These are phyloP conservation scores for Picochlorum sp. DNA, from an alignment of 139 green algal genomes.

Conservation along the genomic window DNA sequence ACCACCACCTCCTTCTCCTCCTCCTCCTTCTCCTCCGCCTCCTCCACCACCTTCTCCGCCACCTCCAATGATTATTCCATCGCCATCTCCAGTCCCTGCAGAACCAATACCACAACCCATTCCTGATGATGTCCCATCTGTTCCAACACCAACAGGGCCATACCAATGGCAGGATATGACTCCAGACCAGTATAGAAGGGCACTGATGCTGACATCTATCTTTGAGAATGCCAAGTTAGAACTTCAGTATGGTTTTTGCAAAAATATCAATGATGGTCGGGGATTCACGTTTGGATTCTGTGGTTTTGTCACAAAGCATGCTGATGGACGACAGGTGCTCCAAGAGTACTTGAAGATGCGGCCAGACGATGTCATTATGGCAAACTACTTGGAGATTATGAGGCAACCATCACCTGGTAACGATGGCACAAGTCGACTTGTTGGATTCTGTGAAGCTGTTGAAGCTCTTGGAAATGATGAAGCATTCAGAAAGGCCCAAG, in stretches of 20 bases:
- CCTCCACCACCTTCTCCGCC: neutral
- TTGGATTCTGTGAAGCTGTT: constrained; percentile 11
- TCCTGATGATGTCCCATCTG: neutral
- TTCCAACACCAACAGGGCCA: constrained; percentile 1
- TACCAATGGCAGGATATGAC: constrained; percentile 11
- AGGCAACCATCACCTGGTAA: neutral
- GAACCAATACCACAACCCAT: neutral
- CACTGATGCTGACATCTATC: constrained; percentile 24
- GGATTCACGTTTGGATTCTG: constrained; percentile 23
- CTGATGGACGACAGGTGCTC: neutral
- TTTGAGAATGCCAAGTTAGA: constrained; percentile 24
- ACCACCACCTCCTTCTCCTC: constrained; percentile 5
- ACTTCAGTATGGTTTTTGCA: constrained; percentile 13
- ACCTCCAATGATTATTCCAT: neutral
- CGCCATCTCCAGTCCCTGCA: neutral
- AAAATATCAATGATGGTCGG: constrained; percentile 8
- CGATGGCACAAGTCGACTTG: neutral
- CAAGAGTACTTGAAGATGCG: neutral
- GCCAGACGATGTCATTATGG: neutral
- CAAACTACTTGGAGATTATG: constrained; percentile 5
- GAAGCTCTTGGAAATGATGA: neutral
- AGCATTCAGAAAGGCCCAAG: constrained; percentile 5
- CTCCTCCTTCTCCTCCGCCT: neutral
- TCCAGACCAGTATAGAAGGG: constrained; percentile 14
- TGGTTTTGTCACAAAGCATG: constrained; percentile 9